Base-by-base conservation (phyloP, 2,329 filamentous ascomycete genomes). In the Fusarium sp. region DNA sequence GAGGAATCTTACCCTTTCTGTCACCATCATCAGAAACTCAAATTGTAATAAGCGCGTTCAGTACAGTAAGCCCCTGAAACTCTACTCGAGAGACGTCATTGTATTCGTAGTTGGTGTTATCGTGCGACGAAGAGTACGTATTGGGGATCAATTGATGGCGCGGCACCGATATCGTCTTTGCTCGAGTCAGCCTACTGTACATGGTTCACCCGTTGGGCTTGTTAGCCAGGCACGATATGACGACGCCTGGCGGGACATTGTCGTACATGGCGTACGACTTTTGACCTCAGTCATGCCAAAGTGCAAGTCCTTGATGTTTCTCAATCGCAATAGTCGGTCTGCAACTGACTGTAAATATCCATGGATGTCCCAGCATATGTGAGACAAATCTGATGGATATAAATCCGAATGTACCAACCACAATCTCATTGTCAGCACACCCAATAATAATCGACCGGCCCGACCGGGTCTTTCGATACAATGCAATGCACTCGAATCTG, bases 201-300 rank as follows among this genome's bases (percentile, higher is more conserved):
- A 59, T 52, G 46, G 53, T 46, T 60, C 46, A 23, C 51, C 41
- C 8, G 25, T 21, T 18, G 30, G 28, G 42, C n/a, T 49, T 54
- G n/a, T 28, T 65, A 61, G 61, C 37, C 62, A 65, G 62, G 62
- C n/a, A 66, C 62, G 55, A 55, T 13, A 59, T 67, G 62, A 70
- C 62, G 67, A 70, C 56, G 66, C 25, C 25, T 50, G 30, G 28
- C n/a, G 26, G 41, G 9, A 62, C 44, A 14, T 31, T 39, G 42
- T 64, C 28, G 61, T 44, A 49, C 43, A 56, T 57, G 52, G 53
- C 51, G 51, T 57, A 53, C 55, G 65, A 43, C 41, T 53, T 19
- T 43, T 39, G 25, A 43, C 50, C 13, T 28, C 41, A 37, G 21
- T 25, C 26, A 34, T 26, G 39, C 28, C 21, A 65, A 52, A 28